Conservation (phyloP, 768 basidiomycete genomes). For the Rhizopogon salebrosus region DNA sequence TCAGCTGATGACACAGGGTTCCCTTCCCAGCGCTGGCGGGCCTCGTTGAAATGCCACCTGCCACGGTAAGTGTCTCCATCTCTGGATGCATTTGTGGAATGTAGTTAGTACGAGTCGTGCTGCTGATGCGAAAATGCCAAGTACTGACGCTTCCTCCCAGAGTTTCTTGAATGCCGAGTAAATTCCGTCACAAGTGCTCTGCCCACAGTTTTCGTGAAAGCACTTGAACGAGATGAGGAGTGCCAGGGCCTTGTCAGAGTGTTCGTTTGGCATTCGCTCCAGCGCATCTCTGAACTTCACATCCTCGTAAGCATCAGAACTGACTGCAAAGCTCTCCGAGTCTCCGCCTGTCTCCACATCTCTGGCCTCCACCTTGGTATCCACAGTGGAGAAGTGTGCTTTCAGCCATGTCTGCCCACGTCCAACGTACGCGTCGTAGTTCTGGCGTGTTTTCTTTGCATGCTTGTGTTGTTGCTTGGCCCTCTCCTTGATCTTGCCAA, state of each 20-base stretch:
- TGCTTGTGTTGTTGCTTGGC: background rate
- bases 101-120: too few relatives aligned
- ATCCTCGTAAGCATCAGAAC: background rate
- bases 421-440: background rate
- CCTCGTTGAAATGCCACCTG: conserved; percentile 17
- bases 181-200: background rate
- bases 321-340: background rate
- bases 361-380: background rate
- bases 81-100: conserved; percentile 2
- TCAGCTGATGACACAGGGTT: conserved; percentile 21
- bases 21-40: conserved; percentile 17
- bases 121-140: too few relatives aligned
- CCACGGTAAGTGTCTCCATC: conserved; percentile 20
- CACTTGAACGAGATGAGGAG: background rate
- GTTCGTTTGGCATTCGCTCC: background rate
- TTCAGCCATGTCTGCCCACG: too few relatives aligned
- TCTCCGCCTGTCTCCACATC: background rate
- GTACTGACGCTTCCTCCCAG: background rate
- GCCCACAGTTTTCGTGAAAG: background rate
- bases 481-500: background rate
- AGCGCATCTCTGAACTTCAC: background rate
- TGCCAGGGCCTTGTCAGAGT: background rate
- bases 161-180: background rate
- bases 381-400: background rate
- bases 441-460: background rate